These are phyloP conservation scores for Skeletonema menzelii DNA, from an alignment of 108 stramenopile genomes.

Conservation along the genomic window DNA sequence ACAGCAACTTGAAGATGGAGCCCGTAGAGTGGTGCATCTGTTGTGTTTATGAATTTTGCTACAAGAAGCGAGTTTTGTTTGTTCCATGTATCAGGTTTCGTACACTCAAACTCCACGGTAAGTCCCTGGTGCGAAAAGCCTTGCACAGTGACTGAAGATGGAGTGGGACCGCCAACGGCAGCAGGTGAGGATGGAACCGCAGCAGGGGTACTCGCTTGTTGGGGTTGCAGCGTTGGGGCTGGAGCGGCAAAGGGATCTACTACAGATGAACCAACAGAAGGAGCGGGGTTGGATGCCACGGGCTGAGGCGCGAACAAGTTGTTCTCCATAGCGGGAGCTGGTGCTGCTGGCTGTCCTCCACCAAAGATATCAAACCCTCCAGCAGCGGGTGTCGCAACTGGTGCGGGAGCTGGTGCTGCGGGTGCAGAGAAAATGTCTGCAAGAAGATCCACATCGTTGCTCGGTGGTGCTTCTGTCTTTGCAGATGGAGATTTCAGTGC, in stretches of 20 bases:
- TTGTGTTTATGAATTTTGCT: constrained; percentile 88
- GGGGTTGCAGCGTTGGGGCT: constrained; percentile 32
- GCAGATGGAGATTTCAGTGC: constrained; percentile 25
- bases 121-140: constrained; percentile 77
- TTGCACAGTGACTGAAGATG: constrained; percentile 56
- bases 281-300: constrained; percentile 24
- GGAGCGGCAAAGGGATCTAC: constrained; percentile 64
- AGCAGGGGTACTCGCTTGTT: constrained; percentile 30
- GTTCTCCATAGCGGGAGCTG: constrained; percentile 47
- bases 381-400: constrained; percentile 36
- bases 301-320: constrained; percentile 62
- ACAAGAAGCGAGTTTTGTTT: constrained; percentile 72
- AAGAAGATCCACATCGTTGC: constrained; percentile 87
- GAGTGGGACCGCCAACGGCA: constrained; percentile 36
- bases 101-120: constrained; percentile 84
- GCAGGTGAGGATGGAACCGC: constrained; percentile 13
- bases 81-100: constrained; percentile 82
- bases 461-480: constrained; percentile 33
- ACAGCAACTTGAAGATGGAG: constrained; percentile 95
- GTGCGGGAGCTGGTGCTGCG: constrained; percentile 42
- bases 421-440: constrained; percentile 89
- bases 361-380: constrained; percentile 54
- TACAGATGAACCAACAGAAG: constrained; percentile 12
- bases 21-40: constrained; percentile 74
- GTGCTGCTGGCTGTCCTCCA: constrained; percentile 34